Percentiles rank a stretch among this genome's conserved stretches.
Conservation (phyloP, 768 basidiomycete species). For the Russula lepida region DNA sequence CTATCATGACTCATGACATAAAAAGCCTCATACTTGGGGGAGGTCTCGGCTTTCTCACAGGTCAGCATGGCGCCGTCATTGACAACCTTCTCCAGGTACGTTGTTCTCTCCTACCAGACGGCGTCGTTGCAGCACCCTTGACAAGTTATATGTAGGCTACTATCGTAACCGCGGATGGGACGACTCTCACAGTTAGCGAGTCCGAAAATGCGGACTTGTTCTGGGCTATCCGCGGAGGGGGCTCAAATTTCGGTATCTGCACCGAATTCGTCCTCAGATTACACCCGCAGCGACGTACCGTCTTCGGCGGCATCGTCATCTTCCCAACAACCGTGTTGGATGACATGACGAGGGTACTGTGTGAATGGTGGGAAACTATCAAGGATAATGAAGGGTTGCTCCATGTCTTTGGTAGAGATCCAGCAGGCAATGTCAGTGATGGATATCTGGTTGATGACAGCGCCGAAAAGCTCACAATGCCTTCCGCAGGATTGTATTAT, state of each 20-base stretch:
- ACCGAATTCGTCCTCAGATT: constrained; percentile 41
- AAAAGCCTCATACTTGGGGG: constrained; percentile 44
- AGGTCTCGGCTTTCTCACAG: constrained; percentile 45
- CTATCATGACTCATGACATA: neutral
- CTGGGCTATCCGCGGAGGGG: constrained; percentile 46
- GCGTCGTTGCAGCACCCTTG: constrained; percentile 15
- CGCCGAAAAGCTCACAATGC: neutral
- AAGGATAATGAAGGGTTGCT: constrained; percentile 35
- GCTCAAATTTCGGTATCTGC: constrained; percentile 47
- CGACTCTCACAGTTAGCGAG: constrained; percentile 28
- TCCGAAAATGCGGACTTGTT: constrained; percentile 36
- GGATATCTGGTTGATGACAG: neutral
- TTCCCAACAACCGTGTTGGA: constrained; percentile 27
- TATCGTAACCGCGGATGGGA: constrained; percentile 39
- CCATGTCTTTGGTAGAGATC: constrained; percentile 30
- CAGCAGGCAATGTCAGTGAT: constrained; percentile 32
- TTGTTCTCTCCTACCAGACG: constrained; percentile 15
- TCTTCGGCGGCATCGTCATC: constrained; percentile 38
- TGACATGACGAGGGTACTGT: constrained; percentile 22
- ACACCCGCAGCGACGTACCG: constrained; percentile 41
- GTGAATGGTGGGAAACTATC: constrained; percentile 32
- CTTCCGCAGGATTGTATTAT: constrained; percentile 32
- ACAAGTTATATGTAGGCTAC: constrained; percentile 29
- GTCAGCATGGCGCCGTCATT: constrained; percentile 35
- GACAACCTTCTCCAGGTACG: constrained; percentile 37